A percentile compares a stretch with the other conserved stretches of the same genome.
Evolutionary conservation across 768 basidiomycete genomes (phyloP).

Genomic region (Rossbeevera mucosa): DNA sequence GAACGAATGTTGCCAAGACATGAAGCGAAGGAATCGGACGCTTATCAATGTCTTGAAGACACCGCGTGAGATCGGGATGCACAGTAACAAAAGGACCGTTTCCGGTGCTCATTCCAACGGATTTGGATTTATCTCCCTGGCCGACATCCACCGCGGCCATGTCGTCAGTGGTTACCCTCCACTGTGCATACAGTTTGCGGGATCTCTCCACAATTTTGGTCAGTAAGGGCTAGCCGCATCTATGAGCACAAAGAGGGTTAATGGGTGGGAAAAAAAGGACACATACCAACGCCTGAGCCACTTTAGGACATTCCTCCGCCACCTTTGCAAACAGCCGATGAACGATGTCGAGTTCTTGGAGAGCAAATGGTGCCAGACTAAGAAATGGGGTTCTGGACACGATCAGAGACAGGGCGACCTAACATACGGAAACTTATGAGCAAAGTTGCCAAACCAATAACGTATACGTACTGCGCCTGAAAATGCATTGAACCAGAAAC

Average conservation of each 20-base stretch:
- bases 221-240: constrained; percentile 43
- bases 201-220: constrained; percentile 53
- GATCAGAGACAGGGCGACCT: constrained; percentile 64
- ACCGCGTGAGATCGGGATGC: constrained; percentile 24
- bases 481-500: constrained; percentile 73
- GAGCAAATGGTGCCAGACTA: constrained; percentile 53
- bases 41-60: constrained; percentile 23
- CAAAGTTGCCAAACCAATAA: neutral
- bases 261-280: neutral
- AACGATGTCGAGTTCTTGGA: constrained; percentile 57
- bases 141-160: constrained; percentile 27
- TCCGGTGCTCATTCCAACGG: neutral
- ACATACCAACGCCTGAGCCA: constrained; percentile 55
- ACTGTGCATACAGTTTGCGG: constrained; percentile 41
- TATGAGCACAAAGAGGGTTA: constrained; percentile 6
- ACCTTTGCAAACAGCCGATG: constrained; percentile 55
- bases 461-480: constrained; percentile 57
- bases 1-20: constrained; percentile 22
- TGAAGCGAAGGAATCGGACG: constrained; percentile 18
- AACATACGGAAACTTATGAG: constrained; percentile 1
- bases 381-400: constrained; percentile 58
- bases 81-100: constrained; percentile 17
- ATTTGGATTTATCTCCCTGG: constrained; percentile 2
- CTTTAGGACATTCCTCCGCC: constrained; percentile 54
- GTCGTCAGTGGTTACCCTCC: constrained; percentile 26